Evolutionary conservation across 306 rosid species (phyloP), one percentile per base, ranked within the genome.

Genomic region (Medicago arabica): DNA sequence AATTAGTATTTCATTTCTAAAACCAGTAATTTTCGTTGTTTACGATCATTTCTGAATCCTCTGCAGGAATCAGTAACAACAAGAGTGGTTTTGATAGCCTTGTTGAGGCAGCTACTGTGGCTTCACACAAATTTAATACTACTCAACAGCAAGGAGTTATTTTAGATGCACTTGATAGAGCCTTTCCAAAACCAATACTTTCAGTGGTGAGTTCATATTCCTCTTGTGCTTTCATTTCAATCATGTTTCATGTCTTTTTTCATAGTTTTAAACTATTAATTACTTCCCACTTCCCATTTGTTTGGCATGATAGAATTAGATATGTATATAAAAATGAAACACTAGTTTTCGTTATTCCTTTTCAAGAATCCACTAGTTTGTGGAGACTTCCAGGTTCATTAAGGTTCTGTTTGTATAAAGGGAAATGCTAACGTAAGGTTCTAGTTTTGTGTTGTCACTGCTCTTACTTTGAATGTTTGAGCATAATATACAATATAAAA

Each of bases 71-170:
- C 67, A 71, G 78, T 64, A 91, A 85, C 74, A 59, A 67, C 19
- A 93, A 81, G 87, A 87, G 79, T 53, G 98, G 98, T 9, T 93
- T 79, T 46, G 86, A 83, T 28, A 87, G 97, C 84, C 75, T 93
- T 67, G 91, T 88, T 23, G 97, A 91, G 66, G 97, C 94, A 81
- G 84, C 98, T 41, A 79, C 71, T 3, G 74, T 72, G 82, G 88
- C 83, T 44, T 85, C 88, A 2, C 64, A 55, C 51, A 84, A 72
- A 15, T 89, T 84, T 34, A 85, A 78, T 75, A 83, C 81, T 7
- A 46, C 28, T 67, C 84, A 85, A 74, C 96, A 89, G 54, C 77
- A 75, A 21, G 79, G 85, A 63, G 67, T 87, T 58, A 78, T 91
- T 34, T 71, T 80, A 71, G 68, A 88, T 57, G 87, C 92, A 46